Conservation (phyloP, 345 rosid genomes). For the Eucalyptus fibrosa region DNA sequence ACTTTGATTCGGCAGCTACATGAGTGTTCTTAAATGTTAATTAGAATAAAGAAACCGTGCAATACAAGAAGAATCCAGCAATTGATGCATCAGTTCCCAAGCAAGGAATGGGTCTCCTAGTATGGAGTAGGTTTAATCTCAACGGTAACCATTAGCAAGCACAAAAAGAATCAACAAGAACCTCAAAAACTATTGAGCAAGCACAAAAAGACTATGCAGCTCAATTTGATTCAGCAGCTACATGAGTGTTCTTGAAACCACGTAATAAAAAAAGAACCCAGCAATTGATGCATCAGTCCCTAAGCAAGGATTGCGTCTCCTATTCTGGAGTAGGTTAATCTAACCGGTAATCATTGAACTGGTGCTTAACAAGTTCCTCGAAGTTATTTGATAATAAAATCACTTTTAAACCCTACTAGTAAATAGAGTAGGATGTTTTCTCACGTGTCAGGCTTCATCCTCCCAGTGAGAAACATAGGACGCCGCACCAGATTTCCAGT, state of each 20-base stretch:
- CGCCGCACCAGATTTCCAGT: background rate
- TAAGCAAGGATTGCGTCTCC: background rate
- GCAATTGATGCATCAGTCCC: background rate
- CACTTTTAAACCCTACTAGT: background rate
- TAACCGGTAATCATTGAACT: background rate
- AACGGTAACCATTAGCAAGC: background rate
- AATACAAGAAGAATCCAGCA: background rate
- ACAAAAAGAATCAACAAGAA: background rate
- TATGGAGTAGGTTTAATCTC: background rate
- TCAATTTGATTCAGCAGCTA: background rate
- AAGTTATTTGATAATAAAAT: background rate
- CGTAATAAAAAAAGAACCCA: background rate
- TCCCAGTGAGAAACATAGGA: background rate
- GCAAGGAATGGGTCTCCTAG: background rate
- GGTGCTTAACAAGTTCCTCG: background rate
- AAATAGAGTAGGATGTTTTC: background rate
- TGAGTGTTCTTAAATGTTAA: background rate
- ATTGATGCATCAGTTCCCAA: background rate
- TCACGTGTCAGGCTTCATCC: background rate
- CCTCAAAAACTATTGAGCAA: background rate
- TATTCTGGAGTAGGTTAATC: background rate
- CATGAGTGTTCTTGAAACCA: background rate
- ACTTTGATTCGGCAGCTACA: background rate
- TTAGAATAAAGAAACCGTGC: background rate
- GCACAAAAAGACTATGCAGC: background rate